A percentile compares a stretch with the other conserved stretches of the same genome.
Evolutionary conservation across 1,284 basidiomycete genomes (phyloP).

Genomic region (Leccinum subspadiceum): DNA sequence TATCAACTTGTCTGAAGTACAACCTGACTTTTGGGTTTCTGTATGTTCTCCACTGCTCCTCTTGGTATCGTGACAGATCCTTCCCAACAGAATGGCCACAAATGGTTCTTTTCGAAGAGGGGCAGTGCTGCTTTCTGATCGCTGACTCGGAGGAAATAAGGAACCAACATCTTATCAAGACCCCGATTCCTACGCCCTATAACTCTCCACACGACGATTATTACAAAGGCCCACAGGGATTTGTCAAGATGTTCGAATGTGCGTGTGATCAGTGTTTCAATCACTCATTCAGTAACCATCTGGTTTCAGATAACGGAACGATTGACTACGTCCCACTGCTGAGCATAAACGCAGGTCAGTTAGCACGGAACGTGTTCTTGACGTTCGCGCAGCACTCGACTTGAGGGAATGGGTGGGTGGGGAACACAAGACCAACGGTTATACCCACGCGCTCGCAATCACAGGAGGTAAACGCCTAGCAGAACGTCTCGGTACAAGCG

Average conservation of each 20-base stretch:
- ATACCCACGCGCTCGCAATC: slow-evolving; percentile 74
- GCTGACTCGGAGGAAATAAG: too few species aligned
- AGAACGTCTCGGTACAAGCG: slow-evolving; percentile 60
- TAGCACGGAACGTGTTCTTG: slow-evolving; percentile 16
- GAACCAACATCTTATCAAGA: too few species aligned
- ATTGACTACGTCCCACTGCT: too few species aligned
- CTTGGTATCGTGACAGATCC: background rate
- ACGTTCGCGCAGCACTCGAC: slow-evolving; percentile 53
- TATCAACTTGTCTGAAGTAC: slow-evolving; percentile 56
- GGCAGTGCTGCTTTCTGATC: slow-evolving; percentile 45
- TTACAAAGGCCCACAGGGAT: too few species aligned
- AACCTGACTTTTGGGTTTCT: slow-evolving; percentile 81
- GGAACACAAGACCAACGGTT: slow-evolving; percentile 73
- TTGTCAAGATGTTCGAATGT: too few species aligned
- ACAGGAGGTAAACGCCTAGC: slow-evolving; percentile 69
- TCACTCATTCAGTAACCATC: too few species aligned
- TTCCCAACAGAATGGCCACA: slow-evolving; percentile 67
- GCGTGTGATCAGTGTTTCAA: too few species aligned
- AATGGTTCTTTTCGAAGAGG: slow-evolving; percentile 80
- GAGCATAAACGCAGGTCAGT: too few species aligned
- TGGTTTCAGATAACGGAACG: too few species aligned
- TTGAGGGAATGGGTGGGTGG: slow-evolving; percentile 84
- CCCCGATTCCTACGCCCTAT: too few species aligned
- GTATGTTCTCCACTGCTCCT: slow-evolving; percentile 38
- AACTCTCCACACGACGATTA: too few species aligned